These are phyloP conservation scores for Artemisia annua DNA, from an alignment of 129 eudicot species.

Conservation along the genomic window DNA sequence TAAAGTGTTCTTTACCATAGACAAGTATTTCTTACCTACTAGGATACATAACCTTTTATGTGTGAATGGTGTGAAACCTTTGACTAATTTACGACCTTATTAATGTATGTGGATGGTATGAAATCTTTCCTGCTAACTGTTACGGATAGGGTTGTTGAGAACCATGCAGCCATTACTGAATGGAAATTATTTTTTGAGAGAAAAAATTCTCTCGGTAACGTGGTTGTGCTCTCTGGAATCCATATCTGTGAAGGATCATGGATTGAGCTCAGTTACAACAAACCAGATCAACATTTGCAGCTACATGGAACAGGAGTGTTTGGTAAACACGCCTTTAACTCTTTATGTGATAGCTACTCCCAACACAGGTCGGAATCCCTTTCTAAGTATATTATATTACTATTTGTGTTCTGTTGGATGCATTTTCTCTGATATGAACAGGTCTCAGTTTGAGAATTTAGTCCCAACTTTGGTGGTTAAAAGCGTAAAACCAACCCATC, in stretches of 20 bases:
- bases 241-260: slow-evolving; percentile 1
- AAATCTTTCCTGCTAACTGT: neutral
- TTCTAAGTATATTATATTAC: too few species aligned
- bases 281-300: slow-evolving; percentile 10
- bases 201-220: neutral
- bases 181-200: neutral
- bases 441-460: neutral
- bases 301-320: slow-evolving; percentile 13
- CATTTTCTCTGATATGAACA: slow-evolving; percentile 13
- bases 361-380: too few species aligned
- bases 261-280: slow-evolving; percentile 9
- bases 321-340: too few species aligned
- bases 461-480: slow-evolving; percentile 9
- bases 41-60: neutral
- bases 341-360: too few species aligned
- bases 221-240: slow-evolving; percentile 15
- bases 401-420: neutral
- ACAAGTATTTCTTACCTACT: neutral
- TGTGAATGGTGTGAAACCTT: neutral
- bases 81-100: neutral
- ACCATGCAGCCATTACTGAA: neutral
- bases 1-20: neutral
- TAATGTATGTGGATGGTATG: neutral
- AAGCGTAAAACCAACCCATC: neutral
- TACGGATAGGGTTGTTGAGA: neutral